Conservation (phyloP, 306 rosid genomes). For the Boehmeria nivea region DNA sequence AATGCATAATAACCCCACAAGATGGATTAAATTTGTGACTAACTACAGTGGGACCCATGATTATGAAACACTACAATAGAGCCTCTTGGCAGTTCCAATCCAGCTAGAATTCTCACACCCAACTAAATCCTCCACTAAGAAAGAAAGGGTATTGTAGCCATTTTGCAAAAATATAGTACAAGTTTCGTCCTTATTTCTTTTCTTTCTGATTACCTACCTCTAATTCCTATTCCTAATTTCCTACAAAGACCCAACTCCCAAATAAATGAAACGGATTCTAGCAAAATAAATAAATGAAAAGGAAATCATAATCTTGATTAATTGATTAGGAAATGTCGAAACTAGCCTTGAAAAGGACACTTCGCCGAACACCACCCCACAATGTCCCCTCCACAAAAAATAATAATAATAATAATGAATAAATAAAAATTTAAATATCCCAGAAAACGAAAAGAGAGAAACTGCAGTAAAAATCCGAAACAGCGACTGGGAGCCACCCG, state of each 20-base stretch:
- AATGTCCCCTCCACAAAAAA: conserved; percentile 10
- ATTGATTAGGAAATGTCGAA: conserved; percentile 14
- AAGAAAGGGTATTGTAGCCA: conserved; percentile 22
- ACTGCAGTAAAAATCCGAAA: conserved; percentile 26
- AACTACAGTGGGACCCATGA: conserved; percentile 45
- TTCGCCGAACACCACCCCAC: conserved; percentile 25
- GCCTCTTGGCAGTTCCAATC: conserved; percentile 35
- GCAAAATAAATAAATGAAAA: too few relatives aligned
- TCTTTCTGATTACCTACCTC: too few relatives aligned
- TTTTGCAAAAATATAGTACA: conserved; percentile 3
- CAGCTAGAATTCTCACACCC: conserved; percentile 43
- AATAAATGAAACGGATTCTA: not conserved
- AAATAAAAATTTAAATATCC: not conserved
- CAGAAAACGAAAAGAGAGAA: conserved; percentile 10
- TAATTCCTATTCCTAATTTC: not conserved
- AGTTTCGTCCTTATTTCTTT: not conserved
- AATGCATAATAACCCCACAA: conserved; percentile 27
- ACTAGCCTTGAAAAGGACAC: conserved; percentile 30
- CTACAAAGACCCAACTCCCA: not conserved
- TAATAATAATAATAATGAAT: not conserved
- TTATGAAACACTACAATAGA: conserved; percentile 35
- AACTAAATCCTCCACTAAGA: conserved; percentile 22
- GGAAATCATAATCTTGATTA: not conserved
- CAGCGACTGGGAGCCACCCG: conserved; percentile 27
- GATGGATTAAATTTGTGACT: conserved; percentile 29